Base-by-base conservation (phyloP, 768 basidiomycete species). In the Xerocomus potaroensis region DNA sequence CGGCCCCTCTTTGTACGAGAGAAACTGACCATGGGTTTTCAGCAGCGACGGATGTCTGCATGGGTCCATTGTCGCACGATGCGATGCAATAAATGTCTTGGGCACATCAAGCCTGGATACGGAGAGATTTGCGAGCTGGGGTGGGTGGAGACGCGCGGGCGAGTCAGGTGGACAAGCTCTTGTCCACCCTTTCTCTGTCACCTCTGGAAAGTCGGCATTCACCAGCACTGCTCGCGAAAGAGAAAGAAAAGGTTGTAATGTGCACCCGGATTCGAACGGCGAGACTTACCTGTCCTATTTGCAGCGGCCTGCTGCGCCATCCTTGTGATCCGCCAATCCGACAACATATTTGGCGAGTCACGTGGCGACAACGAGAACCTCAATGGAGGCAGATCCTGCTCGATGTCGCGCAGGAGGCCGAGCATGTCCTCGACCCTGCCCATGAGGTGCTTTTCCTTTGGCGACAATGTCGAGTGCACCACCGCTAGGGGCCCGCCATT, bases 1-100 rank as follows among this genome's bases (percentile, higher is more conserved):
- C 0, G 80, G 79, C 2, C 80, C 81, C 4, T 39, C 44, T 10
- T 70, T 61, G 40, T 77, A 71, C 0, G 75, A 70, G 18, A 82
- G 67, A 54, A 77, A 79, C 42, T 77, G 74, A 0, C 78, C 79
- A 51, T 81, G 79, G 0, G 72, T 66, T 3, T 43, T 45, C 29
- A 73, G 43, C 31, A 67, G 50, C 12, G 55, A 53, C 1, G 72
- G 72, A 43, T 72, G 59, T 19, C 34, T 23, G 48, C 72, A 73
- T 0, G 71, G 66, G 40, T 71, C 45, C 71, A 73, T 72, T 18
- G 63, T 47, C 11, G 44, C 50, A 1, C 50, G 54, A 42, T 72
- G 72, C 23, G 69, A 60, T 19, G 61, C 60, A 27, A 73, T 69
- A 37, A 73, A 73, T 2, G 62, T 58, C 35, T 63, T 61, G 2